Evolutionary conservation across 2,329 filamentous ascomycete species (phyloP).

Genomic region (Hortaea werneckii): DNA sequence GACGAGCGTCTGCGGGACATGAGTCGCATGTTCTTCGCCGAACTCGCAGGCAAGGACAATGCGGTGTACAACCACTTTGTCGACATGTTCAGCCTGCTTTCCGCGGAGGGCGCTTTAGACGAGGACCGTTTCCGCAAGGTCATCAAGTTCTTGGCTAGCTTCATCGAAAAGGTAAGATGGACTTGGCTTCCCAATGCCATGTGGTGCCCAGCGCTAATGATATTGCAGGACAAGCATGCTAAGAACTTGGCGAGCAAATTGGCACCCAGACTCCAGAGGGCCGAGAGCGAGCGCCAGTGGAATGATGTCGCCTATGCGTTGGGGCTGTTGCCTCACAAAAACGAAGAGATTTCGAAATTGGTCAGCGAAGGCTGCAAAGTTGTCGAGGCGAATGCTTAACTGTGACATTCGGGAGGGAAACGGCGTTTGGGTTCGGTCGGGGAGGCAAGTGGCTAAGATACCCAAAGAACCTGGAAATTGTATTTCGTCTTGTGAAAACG

Average conservation of each 20-base stretch:
- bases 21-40: slow-evolving; percentile 95
- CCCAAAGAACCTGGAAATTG: no score
- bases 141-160: slow-evolving; percentile 84
- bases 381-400: slow-evolving; percentile 30
- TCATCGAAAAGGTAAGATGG: slow-evolving; percentile 80
- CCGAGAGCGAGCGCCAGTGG: slow-evolving; percentile 92
- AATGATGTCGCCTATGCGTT: slow-evolving; percentile 92
- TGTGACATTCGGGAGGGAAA: background rate
- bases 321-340: slow-evolving; percentile 82
- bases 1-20: slow-evolving; percentile 91
- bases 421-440: background rate
- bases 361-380: slow-evolving; percentile 62
- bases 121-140: slow-evolving; percentile 82
- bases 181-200: background rate
- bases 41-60: slow-evolving; percentile 95
- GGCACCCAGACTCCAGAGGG: slow-evolving; percentile 71
- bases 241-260: slow-evolving; percentile 89
- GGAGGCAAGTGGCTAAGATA: no score
- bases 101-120: slow-evolving; percentile 66
- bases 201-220: background rate
- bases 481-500: no score
- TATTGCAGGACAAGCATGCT: slow-evolving; percentile 85
- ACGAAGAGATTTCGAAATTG: slow-evolving; percentile 74
- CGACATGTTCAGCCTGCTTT: slow-evolving; percentile 93
- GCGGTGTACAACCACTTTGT: slow-evolving; percentile 99